Base-by-base conservation (phyloP, 176 grass and related monocot species). In the Paspalum vaginatum region DNA sequence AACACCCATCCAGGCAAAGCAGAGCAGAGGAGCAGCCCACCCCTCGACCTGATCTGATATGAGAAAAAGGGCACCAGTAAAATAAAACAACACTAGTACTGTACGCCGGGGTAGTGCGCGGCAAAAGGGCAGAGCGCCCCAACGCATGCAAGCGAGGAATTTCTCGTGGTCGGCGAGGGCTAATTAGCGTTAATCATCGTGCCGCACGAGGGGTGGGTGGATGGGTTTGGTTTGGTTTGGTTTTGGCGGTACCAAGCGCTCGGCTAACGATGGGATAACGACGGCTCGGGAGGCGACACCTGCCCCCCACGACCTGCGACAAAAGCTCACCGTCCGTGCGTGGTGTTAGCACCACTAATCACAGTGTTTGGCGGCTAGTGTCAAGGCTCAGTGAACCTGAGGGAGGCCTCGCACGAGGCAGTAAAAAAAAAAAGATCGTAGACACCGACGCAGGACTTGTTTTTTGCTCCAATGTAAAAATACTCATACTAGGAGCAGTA, bases 271-370 rank as follows among this genome's bases (percentile, higher is more conserved):
- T 6, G 71, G 47, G 81, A 40, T 88, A 55, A 81, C 47, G 70
- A 76, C 87, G 43, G 43, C n/a, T 88, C 46, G 74, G 81, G 70
- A 26, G 1, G 54, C 10, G 70, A 81, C 76, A 70, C 87, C 61
- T 80, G 81, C 20, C 14, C 53, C 81, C 70, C 44, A 43, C 12
- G 53, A 45, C 53, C 75, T 52, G 10, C 32, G n/a, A 44, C 51
- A 32, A 47, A 50, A 18, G 32, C 32, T 68, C 39, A 5, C 18
- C 15, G 5, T 32, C 32, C 32, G 32, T 32, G 43, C 40, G n/a
- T n/a, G n/a, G n/a, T n/a, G 56, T 9, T 8, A 38, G 14, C 39
- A 40, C 3, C 20, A 21, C 61, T 74, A 84, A 79, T 68, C 61
- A 68, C 52, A n/a, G 4, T 72, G 27, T 22, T 65, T 74, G 42